phyloP scores from a whole-genome alignment of 1,139 yeast genomes.

The Kodamaea derodonti region DNA sequence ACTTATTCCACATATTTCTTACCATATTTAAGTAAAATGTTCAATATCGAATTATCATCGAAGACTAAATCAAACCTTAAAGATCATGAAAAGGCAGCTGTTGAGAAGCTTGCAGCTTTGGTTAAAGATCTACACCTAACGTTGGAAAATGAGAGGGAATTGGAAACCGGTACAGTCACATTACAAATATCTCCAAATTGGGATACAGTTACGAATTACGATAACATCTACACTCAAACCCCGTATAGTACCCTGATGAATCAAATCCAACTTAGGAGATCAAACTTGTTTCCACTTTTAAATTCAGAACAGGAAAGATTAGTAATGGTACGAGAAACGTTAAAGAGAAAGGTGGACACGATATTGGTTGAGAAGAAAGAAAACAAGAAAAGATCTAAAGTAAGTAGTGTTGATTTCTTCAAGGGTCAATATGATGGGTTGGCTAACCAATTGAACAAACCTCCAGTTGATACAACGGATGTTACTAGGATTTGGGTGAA shows the following conservation, averaged over 20 bases:
- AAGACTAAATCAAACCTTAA: constrained; percentile 24
- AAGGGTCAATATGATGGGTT: constrained; percentile 36
- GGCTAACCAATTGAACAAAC: constrained; percentile 18
- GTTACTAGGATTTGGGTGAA: constrained; percentile 75
- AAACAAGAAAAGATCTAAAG: constrained; percentile 17
- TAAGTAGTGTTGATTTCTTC: constrained; percentile 38
- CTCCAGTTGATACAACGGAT: constrained; percentile 12
- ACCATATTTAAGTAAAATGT: constrained; percentile 44
- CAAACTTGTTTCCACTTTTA: constrained; percentile 36
- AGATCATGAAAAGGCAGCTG: constrained; percentile 21
- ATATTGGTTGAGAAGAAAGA: constrained; percentile 21
- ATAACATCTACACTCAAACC: constrained; percentile 18
- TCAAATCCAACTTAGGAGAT: constrained; percentile 28
- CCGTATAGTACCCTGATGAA: constrained; percentile 15
- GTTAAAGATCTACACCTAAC: constrained; percentile 25
- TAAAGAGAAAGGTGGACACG: constrained; percentile 6
- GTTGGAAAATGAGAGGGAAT: constrained; percentile 33
- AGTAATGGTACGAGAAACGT: constrained; percentile 15
- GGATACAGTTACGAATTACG: constrained; percentile 30
- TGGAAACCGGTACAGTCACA: constrained; percentile 27
- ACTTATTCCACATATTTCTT: constrained; percentile 29
- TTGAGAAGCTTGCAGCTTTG: constrained; percentile 28
- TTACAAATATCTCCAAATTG: constrained; percentile 36
- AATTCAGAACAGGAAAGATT: constrained; percentile 39
- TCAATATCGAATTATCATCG: constrained; percentile 36